Percentiles rank a stretch among this genome's conserved stretches.
Evolutionary conservation across 495 filamentous ascomycete genomes (phyloP).

Genomic region (Filosporella fistucella): DNA sequence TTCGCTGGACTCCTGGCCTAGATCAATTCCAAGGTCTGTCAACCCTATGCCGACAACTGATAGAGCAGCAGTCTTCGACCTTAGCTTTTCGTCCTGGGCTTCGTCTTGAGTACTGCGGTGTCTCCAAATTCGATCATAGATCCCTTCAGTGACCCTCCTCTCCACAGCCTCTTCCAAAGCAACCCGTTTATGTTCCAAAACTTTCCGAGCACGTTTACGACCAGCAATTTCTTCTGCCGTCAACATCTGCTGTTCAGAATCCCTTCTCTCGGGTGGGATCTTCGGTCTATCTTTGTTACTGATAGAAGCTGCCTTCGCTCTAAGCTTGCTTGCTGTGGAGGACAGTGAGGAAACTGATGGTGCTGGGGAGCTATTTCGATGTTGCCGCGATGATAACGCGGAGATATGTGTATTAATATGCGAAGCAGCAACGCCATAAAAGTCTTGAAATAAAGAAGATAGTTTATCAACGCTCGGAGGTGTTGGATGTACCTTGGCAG

Average conservation of each 20-base stretch:
- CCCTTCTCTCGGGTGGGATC: conserved; percentile 21
- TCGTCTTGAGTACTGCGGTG: conserved; percentile 92
- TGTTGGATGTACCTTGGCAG: conserved; percentile 77
- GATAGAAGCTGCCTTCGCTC: conserved; percentile 47
- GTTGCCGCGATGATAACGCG: conserved; percentile 68
- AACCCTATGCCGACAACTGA: conserved; percentile 85
- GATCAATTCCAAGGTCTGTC: conserved; percentile 78
- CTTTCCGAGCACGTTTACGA: conserved; percentile 69
- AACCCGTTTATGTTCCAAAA: conserved; percentile 68
- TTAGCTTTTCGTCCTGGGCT: conserved; percentile 88
- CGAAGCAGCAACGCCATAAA: conserved; percentile 77
- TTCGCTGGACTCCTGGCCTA: conserved; percentile 43
- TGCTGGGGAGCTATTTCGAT: conserved; percentile 49
- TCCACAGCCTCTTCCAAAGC: conserved; percentile 92
- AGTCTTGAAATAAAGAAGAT: conserved; percentile 87
- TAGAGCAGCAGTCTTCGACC: conserved; percentile 90
- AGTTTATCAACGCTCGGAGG: conserved; percentile 83
- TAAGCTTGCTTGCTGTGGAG: conserved; percentile 46
- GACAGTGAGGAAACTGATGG: conserved; percentile 42
- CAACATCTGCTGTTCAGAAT: conserved; percentile 81
- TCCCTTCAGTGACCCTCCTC: conserved; percentile 74
- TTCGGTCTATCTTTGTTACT: conserved; percentile 44
- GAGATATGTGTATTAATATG: conserved; percentile 89
- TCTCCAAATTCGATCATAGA: conserved; percentile 85
- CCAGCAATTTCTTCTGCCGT: conserved; percentile 80